Evolutionary conservation across 2,329 filamentous ascomycete species (phyloP), one percentile per base, ranked within the genome.

Genomic region (Dryadomyces quercus-mongolicae): DNA sequence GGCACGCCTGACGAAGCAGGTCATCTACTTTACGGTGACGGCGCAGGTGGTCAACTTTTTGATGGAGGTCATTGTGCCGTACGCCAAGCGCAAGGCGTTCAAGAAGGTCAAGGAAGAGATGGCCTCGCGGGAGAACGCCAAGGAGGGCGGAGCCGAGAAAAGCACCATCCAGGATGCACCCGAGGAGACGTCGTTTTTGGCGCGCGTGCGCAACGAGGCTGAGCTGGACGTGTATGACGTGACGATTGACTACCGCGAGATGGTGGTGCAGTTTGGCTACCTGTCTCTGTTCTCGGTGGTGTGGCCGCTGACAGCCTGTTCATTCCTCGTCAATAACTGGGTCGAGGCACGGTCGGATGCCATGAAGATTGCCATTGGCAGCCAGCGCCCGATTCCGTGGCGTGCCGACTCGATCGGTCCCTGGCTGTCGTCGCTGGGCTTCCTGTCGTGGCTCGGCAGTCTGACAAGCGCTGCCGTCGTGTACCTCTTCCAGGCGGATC

Each of bases 241-340:
- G 1, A 88, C 89, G 0, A 78, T 81, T 18, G 93, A 98, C 65
- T 88, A 96, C 58, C 80, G 93, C 42, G 93, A 98, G 71, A 95
- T 95, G 90, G 81, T 90, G 31, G 81, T 95, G 57, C 88, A 93
- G 62, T 86, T 83, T 61, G 81, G 91, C 34, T 97, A 96, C 66
- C 76, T 98, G 0, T 85, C 87, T 0, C 77, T 97, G 10, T 97
- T 97, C 68, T 93, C 88, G 0, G 87, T 93, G 2, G 83, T 95
- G 54, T 98, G 93, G 93, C 93, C 93, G 0, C 74, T 97, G n/a
- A 91, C 92, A 0, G 85, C 86, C 2, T 77, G 89, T 55, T 92
- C 86, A 1, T 97, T 97, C 72, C 72, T 97, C 13, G 73, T 93
- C 68, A 97, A 97, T 71, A 94, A 97, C 71, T 97, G 92, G 90